Evolutionary conservation across 1,284 basidiomycete genomes (phyloP).

Genomic region (Sanghuangporus sanghuang): DNA sequence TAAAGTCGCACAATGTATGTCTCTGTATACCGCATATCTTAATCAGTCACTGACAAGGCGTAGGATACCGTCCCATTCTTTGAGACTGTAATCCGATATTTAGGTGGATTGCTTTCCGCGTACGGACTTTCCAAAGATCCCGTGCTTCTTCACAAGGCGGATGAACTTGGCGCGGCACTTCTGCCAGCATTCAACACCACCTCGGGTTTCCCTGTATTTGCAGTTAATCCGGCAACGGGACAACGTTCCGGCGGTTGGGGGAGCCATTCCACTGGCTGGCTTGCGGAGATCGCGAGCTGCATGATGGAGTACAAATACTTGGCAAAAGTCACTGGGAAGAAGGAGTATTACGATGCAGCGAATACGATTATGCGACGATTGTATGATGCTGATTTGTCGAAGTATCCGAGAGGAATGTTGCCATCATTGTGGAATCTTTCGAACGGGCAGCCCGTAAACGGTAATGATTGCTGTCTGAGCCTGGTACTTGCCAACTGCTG

Average conservation of each 20-base stretch:
- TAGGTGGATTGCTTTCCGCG: constrained; percentile 67
- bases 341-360: constrained; percentile 46
- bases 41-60: constrained; percentile 9
- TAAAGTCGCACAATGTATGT: constrained; percentile 38
- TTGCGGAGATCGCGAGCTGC: constrained; percentile 48
- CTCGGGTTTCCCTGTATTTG: constrained; percentile 44
- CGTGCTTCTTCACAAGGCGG: constrained; percentile 44
- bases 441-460: constrained; percentile 13
- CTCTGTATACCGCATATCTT: constrained; percentile 18
- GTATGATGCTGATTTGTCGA: constrained; percentile 17
- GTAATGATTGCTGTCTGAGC: not conserved
- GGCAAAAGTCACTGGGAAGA: constrained; percentile 53
- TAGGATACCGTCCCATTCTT: constrained; percentile 50
- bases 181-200: constrained; percentile 47
- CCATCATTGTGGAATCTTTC: constrained; percentile 16
- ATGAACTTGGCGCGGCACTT: constrained; percentile 43
- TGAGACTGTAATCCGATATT: constrained; percentile 72
- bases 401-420: constrained; percentile 10
- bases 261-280: constrained; percentile 11
- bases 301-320: constrained; percentile 64
- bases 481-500: not conserved
- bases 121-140: constrained; percentile 61
- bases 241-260: not conserved
- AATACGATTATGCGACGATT: constrained; percentile 17
- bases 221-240: constrained; percentile 36